Percentiles rank a stretch among this genome's conserved stretches.
phyloP scores from a whole-genome alignment of 1,284 basidiomycete genomes.

The Marasmius oreades region DNA sequence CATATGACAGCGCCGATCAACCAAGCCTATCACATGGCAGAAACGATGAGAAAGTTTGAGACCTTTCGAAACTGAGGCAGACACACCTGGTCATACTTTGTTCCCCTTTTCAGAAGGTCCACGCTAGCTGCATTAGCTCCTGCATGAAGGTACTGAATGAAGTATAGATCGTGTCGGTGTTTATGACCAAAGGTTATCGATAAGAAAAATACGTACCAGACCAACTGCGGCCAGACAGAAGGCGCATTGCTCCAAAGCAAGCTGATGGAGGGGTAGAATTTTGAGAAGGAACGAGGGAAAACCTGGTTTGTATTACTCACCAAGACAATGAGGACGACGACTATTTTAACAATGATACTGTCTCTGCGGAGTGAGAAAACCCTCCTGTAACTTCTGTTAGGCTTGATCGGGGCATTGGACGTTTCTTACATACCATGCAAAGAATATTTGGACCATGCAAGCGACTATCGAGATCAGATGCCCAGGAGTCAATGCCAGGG shows the following conservation, averaged over 20 bases:
- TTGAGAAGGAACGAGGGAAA: background rate
- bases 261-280: background rate
- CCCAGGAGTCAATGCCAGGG: background rate
- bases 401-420: background rate
- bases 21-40: background rate
- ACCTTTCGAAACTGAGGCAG: background rate
- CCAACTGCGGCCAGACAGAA: background rate
- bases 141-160: background rate
- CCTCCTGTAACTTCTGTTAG: background rate
- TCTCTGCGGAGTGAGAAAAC: background rate
- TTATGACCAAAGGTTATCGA: background rate
- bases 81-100: background rate
- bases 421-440: background rate
- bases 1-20: background rate
- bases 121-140: background rate
- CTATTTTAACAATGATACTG: background rate
- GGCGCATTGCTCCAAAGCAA: background rate
- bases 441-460: background rate
- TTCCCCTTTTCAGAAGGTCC: background rate
- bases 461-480: background rate
- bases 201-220: background rate
- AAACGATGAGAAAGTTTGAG: background rate
- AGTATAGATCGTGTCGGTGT: background rate
- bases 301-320: background rate
- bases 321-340: background rate